These are phyloP conservation scores for Vickermania ingenoplastis DNA, from an alignment of 208 protist species.

Conservation along the genomic window DNA sequence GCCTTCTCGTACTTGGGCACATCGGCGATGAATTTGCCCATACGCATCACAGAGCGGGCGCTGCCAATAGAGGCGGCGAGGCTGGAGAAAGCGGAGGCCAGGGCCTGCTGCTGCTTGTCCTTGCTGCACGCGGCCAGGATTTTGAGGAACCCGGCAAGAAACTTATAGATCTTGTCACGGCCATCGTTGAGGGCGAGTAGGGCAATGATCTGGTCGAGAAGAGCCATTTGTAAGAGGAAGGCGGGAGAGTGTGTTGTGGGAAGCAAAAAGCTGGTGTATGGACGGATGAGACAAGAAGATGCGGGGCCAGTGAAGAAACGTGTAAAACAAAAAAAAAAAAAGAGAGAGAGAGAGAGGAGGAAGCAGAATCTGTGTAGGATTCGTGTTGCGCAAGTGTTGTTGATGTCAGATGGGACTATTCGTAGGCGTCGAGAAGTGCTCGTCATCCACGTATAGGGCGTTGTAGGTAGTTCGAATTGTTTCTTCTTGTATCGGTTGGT, in stretches of 20 bases:
- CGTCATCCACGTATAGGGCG: too few relatives aligned
- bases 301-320: slow-evolving; percentile 1
- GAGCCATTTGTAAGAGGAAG: slow-evolving; percentile 32
- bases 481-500: too few relatives aligned
- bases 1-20: slow-evolving; percentile 70
- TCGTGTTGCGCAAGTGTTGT: too few relatives aligned
- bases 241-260: not conserved
- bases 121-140: slow-evolving; percentile 40
- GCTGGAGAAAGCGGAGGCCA: slow-evolving; percentile 33
- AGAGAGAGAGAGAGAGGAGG: not conserved
- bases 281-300: not conserved
- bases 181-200: slow-evolving; percentile 84
- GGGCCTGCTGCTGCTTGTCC: slow-evolving; percentile 23
- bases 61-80: slow-evolving; percentile 68
- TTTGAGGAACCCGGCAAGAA: slow-evolving; percentile 67
- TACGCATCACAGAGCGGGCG: slow-evolving; percentile 82
- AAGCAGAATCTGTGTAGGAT: too few relatives aligned
- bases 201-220: slow-evolving; percentile 72
- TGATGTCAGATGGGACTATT: too few relatives aligned
- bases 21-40: slow-evolving; percentile 84
- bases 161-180: slow-evolving; percentile 91
- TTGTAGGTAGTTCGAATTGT: too few relatives aligned
- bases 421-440: too few relatives aligned
- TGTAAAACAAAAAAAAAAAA: slow-evolving; percentile 7
- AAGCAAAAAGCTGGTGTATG: not conserved